Conservation (phyloP, 495 filamentous ascomycete species). For the Trichoderma erinaceum region DNA sequence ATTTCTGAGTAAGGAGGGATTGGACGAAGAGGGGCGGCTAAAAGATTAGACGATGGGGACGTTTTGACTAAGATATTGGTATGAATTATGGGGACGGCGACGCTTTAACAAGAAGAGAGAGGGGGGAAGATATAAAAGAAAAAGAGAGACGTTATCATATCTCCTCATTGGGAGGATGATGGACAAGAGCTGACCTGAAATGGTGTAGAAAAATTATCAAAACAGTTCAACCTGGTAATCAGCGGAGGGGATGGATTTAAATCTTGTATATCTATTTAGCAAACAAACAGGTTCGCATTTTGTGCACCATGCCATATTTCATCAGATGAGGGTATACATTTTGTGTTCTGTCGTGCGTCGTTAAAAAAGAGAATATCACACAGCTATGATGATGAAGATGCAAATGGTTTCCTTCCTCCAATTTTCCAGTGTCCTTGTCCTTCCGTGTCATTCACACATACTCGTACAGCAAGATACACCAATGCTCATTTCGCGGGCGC, state of each 20-base stretch:
- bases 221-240: slow-evolving; percentile 12
- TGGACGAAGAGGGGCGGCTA: slow-evolving; percentile 6
- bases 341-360: neutral
- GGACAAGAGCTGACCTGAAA: neutral
- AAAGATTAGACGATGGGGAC: slow-evolving; percentile 4
- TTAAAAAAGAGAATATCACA: neutral
- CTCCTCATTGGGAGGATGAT: neutral
- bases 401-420: neutral
- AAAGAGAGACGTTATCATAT: neutral
- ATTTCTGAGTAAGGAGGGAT: slow-evolving; percentile 31
- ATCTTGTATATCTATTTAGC: neutral
- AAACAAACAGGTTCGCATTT: neutral
- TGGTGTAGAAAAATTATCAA: neutral
- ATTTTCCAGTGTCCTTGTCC: neutral
- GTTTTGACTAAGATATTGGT: neutral
- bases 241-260: neutral
- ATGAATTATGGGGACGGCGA: neutral
- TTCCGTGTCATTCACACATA: neutral
- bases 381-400: neutral
- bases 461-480: neutral
- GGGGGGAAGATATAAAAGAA: neutral
- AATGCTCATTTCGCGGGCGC: neutral
- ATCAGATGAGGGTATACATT: slow-evolving; percentile 15
- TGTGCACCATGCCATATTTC: slow-evolving; percentile 10
- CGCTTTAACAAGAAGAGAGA: neutral